phyloP scores from a whole-genome alignment of 2,329 filamentous ascomycete genomes.

The Fusarium dlaminii region DNA sequence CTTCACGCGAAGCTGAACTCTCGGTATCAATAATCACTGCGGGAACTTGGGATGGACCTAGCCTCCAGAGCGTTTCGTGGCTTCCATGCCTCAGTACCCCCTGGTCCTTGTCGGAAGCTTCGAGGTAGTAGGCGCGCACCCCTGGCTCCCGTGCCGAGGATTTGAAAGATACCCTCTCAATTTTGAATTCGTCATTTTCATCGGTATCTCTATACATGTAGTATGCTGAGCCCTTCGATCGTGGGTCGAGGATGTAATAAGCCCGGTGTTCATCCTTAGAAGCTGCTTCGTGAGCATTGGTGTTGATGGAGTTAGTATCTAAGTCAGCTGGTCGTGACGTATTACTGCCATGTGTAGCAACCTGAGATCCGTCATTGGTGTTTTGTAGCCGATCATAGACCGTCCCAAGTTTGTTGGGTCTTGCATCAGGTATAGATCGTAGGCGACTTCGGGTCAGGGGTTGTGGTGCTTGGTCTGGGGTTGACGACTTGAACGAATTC shows the following conservation, averaged over 20 bases:
- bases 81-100: not conserved
- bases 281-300: not conserved
- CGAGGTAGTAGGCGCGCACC: slow-evolving; percentile 12
- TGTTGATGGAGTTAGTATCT: not conserved
- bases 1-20: not conserved
- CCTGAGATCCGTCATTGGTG: slow-evolving; percentile 18
- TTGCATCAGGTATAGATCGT: slow-evolving; percentile 13
- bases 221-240: slow-evolving; percentile 20
- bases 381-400: slow-evolving; percentile 6
- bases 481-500: not conserved
- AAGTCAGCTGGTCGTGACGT: slow-evolving; percentile 1
- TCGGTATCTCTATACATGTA: slow-evolving; percentile 23
- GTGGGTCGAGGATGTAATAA: slow-evolving; percentile 35
- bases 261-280: not conserved
- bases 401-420: slow-evolving; percentile 19
- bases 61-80: slow-evolving; percentile 15
- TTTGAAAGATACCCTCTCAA: slow-evolving; percentile 23
- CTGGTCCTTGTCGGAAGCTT: slow-evolving; percentile 19
- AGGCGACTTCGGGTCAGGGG: slow-evolving; percentile 20
- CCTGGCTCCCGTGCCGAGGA: slow-evolving; percentile 4
- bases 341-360: slow-evolving; percentile 29
- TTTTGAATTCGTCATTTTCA: slow-evolving; percentile 3
- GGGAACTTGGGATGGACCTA: not conserved
- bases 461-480: not conserved
- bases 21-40: not conserved